Evolutionary conservation across 78 protist genomes (phyloP).

Genomic region (Polysphondylium violaceum): DNA sequence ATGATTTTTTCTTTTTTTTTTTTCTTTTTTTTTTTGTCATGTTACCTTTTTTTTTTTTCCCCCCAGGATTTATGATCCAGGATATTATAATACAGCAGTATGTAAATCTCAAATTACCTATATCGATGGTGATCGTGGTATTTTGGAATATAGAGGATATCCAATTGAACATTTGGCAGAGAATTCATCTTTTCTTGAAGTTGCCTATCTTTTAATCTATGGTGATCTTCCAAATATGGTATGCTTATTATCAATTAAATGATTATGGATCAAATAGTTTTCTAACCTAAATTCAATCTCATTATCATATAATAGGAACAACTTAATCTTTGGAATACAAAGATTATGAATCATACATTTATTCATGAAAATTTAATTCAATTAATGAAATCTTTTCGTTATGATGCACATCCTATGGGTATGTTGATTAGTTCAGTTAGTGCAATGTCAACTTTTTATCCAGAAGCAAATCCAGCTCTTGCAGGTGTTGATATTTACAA

Average conservation of each 20-base stretch:
- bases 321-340: slow-evolving; percentile 32
- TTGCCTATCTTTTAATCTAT: slow-evolving; percentile 67
- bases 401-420: slow-evolving; percentile 95
- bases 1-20: too few relatives aligned
- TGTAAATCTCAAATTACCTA: slow-evolving; percentile 66
- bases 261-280: too few relatives aligned
- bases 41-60: not conserved
- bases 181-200: slow-evolving; percentile 77
- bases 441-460: slow-evolving; percentile 85
- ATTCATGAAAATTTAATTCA: slow-evolving; percentile 83
- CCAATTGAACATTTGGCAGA: slow-evolving; percentile 87
- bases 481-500: slow-evolving; percentile 75
- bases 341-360: slow-evolving; percentile 84
- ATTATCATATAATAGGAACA: too few relatives aligned
- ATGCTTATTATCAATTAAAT: not conserved
- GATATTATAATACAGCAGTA: slow-evolving; percentile 78
- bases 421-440: slow-evolving; percentile 83
- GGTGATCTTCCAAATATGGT: slow-evolving; percentile 71
- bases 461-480: slow-evolving; percentile 85
- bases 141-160: slow-evolving; percentile 80
- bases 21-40: too few relatives aligned
- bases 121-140: slow-evolving; percentile 85
- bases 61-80: slow-evolving; percentile 82
- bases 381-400: slow-evolving; percentile 84
- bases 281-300: too few relatives aligned